Evolutionary conservation across 768 basidiomycete genomes (phyloP), one percentile per base, ranked within the genome.

Genomic region (Amanita muscaria): DNA sequence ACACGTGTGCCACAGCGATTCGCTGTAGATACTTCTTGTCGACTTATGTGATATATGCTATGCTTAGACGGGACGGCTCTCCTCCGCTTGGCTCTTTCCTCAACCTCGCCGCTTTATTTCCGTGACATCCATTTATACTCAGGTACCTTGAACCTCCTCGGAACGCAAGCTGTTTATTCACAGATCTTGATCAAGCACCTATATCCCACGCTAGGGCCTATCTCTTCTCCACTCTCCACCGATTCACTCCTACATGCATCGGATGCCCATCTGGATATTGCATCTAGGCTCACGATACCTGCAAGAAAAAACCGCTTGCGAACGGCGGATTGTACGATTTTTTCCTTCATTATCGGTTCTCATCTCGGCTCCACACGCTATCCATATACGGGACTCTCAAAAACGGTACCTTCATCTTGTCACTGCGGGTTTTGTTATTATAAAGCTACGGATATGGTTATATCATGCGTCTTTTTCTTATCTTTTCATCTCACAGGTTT

Each of bases 401-500:
- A 42, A 42, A 32, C 27, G 40, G 40, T 33, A 19, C 29, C n/a
- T 42, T 11, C 40, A 29, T 19, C 16, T 27, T 18, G 7, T 42
- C 40, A 12, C 4, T 18, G n/a, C 16, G 25, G 40, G 30, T 21
- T 23, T 29, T 10, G 10, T 21, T 24, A 7, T 32, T 43, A 31
- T 43, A 31, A 34, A 43, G 27, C 29, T 34, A 43, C 43, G 10
- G 34, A 44, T 44, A 36, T 37, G 43, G 43, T 44, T 25, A 44
- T 35, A 44, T 44, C 29, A 23, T 25, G 19, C 40, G 43, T 47
- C 19, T 40, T n/a, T 32, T 49, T 23, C 30, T 36, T 39, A 16
- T 27, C 34, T 25, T 47, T 12, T 44, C 42, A 36, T 47, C 46
- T 22, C 42, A 15, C n/a, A n/a, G n/a, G n/a, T 43, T 40, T 50